Conservation (phyloP, 106 monocot genomes). For the Phalaenopsis aphrodite region DNA sequence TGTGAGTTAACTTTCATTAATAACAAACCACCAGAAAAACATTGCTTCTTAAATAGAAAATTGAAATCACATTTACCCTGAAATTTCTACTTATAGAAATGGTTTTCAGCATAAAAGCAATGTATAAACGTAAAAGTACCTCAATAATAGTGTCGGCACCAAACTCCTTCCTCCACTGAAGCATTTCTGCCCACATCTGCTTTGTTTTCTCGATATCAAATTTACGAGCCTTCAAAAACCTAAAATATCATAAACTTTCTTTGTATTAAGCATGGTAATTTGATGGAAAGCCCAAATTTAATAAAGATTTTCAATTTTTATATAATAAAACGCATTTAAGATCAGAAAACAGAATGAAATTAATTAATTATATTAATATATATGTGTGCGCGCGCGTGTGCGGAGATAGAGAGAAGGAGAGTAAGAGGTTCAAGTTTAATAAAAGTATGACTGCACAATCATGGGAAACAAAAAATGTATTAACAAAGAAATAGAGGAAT, state of each 20-base stretch:
- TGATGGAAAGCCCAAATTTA: neutral
- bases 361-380: neutral
- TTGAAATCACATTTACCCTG: neutral
- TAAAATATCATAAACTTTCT: conserved; percentile 1
- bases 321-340: neutral
- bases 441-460: neutral
- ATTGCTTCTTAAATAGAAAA: neutral
- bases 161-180: conserved; percentile 46
- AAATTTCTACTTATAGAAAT: neutral
- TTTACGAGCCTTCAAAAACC: conserved; percentile 43
- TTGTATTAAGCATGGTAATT: neutral
- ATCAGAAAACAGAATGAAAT: neutral
- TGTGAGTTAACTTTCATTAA: neutral
- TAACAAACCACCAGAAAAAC: neutral
- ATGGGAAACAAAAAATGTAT: neutral
- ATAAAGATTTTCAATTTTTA: neutral
- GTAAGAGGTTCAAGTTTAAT: neutral
- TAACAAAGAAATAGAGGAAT: neutral
- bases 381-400: neutral
- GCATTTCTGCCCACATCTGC: conserved; percentile 58
- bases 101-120: neutral
- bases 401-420: neutral
- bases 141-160: conserved; percentile 41
- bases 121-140: conserved; percentile 12
- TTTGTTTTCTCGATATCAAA: conserved; percentile 48